Evolutionary conservation across 768 basidiomycete species (phyloP).

Genomic region (Suillus lakei): DNA sequence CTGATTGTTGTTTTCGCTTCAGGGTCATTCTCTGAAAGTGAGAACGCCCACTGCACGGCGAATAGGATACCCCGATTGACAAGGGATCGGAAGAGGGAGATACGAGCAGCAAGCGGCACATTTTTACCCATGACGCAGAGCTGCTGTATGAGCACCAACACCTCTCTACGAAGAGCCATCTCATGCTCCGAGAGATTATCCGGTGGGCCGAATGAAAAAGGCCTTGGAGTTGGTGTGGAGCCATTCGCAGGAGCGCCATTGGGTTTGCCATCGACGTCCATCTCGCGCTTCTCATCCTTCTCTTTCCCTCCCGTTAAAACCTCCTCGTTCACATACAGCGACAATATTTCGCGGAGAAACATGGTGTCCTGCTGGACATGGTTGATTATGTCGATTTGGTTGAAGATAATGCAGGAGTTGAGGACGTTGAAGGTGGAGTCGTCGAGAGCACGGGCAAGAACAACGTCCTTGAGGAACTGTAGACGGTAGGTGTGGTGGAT

Average conservation of each 20-base stretch:
- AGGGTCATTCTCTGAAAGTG: conserved; percentile 62
- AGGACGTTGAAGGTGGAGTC: conserved; percentile 97
- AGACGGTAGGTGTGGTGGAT: conserved; percentile 97
- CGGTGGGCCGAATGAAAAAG: conserved; percentile 61
- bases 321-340: conserved; percentile 75
- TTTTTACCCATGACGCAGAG: conserved; percentile 96
- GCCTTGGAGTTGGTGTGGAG: conserved; percentile 24
- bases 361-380: conserved; percentile 80
- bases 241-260: conserved; percentile 42
- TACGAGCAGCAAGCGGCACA: conserved; percentile 85
- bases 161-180: conserved; percentile 66
- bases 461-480: conserved; percentile 97
- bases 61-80: conserved; percentile 89
- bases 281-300: conserved; percentile 34
- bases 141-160: conserved; percentile 88
- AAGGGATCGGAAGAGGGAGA: conserved; percentile 84
- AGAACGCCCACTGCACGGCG: conserved; percentile 92
- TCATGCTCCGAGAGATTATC: conserved; percentile 61
- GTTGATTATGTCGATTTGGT: conserved; percentile 97
- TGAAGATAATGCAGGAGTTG: conserved; percentile 97
- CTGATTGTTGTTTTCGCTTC: conserved; percentile 65
- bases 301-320: conserved; percentile 50
- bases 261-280: conserved; percentile 43
- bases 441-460: conserved; percentile 92
- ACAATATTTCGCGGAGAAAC: conserved; percentile 81